phyloP scores from a whole-genome alignment of 805 yeast genomes.

The Wickerhamiella slavikovae region DNA sequence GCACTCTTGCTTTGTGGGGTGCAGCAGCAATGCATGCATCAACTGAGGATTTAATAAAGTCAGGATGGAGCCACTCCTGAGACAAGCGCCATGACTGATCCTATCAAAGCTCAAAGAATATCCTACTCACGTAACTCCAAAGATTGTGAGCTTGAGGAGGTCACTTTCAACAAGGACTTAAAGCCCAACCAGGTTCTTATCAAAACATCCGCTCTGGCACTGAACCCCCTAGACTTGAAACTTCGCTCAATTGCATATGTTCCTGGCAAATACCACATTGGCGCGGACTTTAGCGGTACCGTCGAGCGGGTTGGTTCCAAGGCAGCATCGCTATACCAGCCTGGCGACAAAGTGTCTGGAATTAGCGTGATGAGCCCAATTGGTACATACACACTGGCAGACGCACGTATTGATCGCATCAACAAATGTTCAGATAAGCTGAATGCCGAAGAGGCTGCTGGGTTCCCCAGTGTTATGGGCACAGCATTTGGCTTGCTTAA shows the following conservation, averaged over 20 bases:
- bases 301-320: constrained; percentile 34
- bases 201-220: constrained; percentile 24
- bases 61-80: too few species aligned
- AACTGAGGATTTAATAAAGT: too few species aligned
- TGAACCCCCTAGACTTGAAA: constrained; percentile 48
- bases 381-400: constrained; percentile 12
- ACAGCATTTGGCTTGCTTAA: constrained; percentile 33
- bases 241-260: constrained; percentile 16
- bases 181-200: neutral
- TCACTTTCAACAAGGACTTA: too few species aligned
- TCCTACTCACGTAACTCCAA: too few species aligned
- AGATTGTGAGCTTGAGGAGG: too few species aligned
- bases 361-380: constrained; percentile 8
- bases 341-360: constrained; percentile 52
- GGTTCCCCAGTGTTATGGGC: constrained; percentile 41
- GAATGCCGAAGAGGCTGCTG: constrained; percentile 35
- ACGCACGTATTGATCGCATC: constrained; percentile 21
- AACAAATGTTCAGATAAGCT: constrained; percentile 28
- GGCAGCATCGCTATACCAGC: constrained; percentile 19
- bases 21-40: too few species aligned
- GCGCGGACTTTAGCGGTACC: constrained; percentile 48
- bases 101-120: too few species aligned
- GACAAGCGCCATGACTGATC: too few species aligned
- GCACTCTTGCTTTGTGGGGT: too few species aligned
- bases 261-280: constrained; percentile 26